Base-by-base conservation (phyloP, 139 green algal species). In the Spirogloea muscicola region DNA sequence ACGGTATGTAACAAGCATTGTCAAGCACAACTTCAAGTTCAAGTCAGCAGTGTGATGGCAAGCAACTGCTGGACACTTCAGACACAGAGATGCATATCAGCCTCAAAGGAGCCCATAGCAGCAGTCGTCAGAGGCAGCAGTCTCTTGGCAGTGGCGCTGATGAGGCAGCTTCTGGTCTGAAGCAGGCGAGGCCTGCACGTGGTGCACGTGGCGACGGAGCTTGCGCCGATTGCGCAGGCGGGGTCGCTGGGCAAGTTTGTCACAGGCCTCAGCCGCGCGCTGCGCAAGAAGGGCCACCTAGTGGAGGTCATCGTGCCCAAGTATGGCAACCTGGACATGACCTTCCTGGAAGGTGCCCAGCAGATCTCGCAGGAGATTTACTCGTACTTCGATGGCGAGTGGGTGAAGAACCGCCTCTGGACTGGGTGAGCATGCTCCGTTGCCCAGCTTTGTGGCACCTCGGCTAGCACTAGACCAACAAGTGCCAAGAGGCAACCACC, bases 261-360 rank as follows among this genome's bases (percentile, higher is more conserved):
- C 33, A 34, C 37, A 36, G 69, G 69, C 38, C 69, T 77, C 21
- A 70, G 55, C 31, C 0, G 52, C 10, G 69, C 69, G 2, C 29
- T 80, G 31, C 13, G 60, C 27, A 27, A 42, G 27, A 80, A 80
- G 42, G 72, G 72, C 39, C 59, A 80, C 39, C 6, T 65, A 16
- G 72, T 80, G 42, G 72, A 80, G 60, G 60, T 80, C 5, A 44
- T 80, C 33, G 16, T 80, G 58, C 72, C 72, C 0, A 76, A 58
- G 72, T 78, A 37, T 40, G 70, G 33, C 55, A 61, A 13, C 5
- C 38, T 77, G 69, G 69, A 77, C 33, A 74, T 34, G 31, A 58
- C 25, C 31, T 33, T 31, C 21, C 48, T 77, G 6, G 44, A 74
- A 34, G 69, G 65, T 43, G 25, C 75, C n/a, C 64, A 61, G 3